Base-by-base conservation (phyloP, 768 basidiomycete species). In the Rhodotorula diobovata region DNA sequence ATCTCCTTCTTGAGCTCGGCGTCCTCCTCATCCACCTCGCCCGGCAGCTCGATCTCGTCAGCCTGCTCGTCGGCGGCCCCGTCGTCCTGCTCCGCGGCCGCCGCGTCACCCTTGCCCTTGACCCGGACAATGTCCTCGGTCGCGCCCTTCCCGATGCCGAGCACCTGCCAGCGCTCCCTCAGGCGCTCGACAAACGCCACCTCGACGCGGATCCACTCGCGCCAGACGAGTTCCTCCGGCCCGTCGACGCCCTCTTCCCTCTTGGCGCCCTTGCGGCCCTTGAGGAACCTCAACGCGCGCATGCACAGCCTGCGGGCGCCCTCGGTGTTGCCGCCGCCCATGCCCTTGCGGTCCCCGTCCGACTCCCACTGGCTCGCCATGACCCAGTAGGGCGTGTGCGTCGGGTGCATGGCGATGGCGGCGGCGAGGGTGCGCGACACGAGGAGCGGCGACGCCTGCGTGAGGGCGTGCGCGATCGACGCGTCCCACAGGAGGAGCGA, bases 1-100 rank as follows among this genome's bases (percentile, higher is more conserved):
- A 81, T 82, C 55, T 82, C 73, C 7, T 79, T 81, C 41, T 80
- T 78, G 51, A 78, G 77, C 21, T 67, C 75, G 67, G 72, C 41
- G 32, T 58, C 67, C 15, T 72, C 67, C 16, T 48, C 65, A 11
- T 60, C 61, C 6, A 11, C 63, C 20, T 50, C 59, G 2, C 66
- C 63, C 4, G 57, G 66, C 9, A 64, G 56, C 2, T 8, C 6
- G 18, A 66, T 51, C 1, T 67, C 59, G 18, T 57, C 54, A 5
- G 60, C 67, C 6, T 18, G 41, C 14, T 18, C 41, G 14, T 43
- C 41, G 41, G 18, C 14, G 14, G 18, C 56, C 30, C 79, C 80
- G 60, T 78, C 79, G 28, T 72, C 79, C 73, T 71, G 64, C 34
- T 77, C 56, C 20, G 59, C 66, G 34, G 68, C 55, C 21, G 23